Base-by-base conservation (phyloP, 2,329 filamentous ascomycete genomes). In the Talaromyces sp. region DNA sequence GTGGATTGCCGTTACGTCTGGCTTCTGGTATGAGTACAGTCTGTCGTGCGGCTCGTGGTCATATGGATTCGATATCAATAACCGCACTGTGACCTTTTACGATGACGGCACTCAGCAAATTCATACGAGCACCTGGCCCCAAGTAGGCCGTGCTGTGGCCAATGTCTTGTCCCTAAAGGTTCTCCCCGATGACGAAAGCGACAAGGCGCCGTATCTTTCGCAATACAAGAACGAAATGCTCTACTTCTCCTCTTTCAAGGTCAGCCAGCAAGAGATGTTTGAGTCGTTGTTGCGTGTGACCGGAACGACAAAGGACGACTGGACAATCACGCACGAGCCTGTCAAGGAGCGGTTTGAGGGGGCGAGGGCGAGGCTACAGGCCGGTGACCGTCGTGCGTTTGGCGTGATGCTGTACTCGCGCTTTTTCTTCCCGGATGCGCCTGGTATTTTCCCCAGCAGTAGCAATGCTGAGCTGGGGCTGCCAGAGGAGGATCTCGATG, bases 251-350 rank as follows among this genome's bases (percentile, higher is more conserved):
- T 86, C 82, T 62, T 90, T 88, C 74, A 71, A 75, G 7, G 67
- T 86, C 63, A 84, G 74, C 62, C 88, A 91, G 71, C 78, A 80
- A 13, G 87, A 90, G 4, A 89, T 90, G 76, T 79, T 90, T 58
- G 81, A 82, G 51, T 82, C 81, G 17, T 72, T 88, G 11, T 79
- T 86, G 66, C 81, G 82, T 0, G 86, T 86, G 2, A 82, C 83
- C 0, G 81, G 81, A 0, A 85, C 82, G 0, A 82, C 74, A 1
- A 82, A 86, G 42, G 73, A 71, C 0, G 87, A 89, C 66, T 91
- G 88, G 88, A 79, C 69, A 3, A 80, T 90, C 60, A 75, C 68
- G 1, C 71, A 79, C 7, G 81, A 87, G 72, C 65, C 71, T 0
- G 72, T 76, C 1, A 65, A 75, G 39, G 72, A 83, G 69, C 78